Evolutionary conservation across 768 basidiomycete genomes (phyloP), one percentile per base, ranked within the genome.

Genomic region (Stropharia rugosoannulata): DNA sequence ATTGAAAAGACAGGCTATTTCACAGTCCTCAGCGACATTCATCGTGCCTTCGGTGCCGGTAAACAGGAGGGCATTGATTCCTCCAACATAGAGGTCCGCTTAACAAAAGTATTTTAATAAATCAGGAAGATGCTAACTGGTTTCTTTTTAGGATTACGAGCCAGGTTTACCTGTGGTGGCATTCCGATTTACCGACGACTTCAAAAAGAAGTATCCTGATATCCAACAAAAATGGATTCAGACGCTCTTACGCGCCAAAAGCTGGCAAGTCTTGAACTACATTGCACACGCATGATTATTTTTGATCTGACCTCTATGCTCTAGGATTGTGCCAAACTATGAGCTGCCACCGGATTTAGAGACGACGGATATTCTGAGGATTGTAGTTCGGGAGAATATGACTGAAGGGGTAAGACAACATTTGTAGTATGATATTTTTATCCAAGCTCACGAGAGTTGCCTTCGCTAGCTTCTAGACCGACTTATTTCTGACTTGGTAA

Each of bases 121-220:
- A 37, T 62, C 62, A 25, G 58, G 59, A 37, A 59, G 58, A 45
- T 38, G 40, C 37, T 19, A 25, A 55, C 60, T 65, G 37, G 61
- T 42, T 5, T 55, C 39, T 18, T 25, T 0, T 12, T 52, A 79
- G 79, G 72, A 61, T 12, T 89, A 87, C 64, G 68, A 75, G 11
- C 77, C 82, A 1, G 84, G 84, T 0, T 70, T 89, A 8, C 87
- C 87, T 7, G 86, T 89, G 3, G 85, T 87, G 5, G 73, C 83
- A 0, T 89, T 88, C 79, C 75, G 78, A 50, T 79, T 89, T 69
- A 79, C 79, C 0, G 82, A 87, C 58, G 69, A 74, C 16, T 82
- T 87, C 71, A 73, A 79, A 65, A 54, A 77, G 59, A 62, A 82
- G 37, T 69, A 85, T 59, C 85, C 86, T 1, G 75, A 80, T 19